A percentile compares a stretch with the other conserved stretches of the same genome.
These are phyloP conservation scores for Codiaeum variegatum DNA, from an alignment of 441 rosid species.

Conservation along the genomic window DNA sequence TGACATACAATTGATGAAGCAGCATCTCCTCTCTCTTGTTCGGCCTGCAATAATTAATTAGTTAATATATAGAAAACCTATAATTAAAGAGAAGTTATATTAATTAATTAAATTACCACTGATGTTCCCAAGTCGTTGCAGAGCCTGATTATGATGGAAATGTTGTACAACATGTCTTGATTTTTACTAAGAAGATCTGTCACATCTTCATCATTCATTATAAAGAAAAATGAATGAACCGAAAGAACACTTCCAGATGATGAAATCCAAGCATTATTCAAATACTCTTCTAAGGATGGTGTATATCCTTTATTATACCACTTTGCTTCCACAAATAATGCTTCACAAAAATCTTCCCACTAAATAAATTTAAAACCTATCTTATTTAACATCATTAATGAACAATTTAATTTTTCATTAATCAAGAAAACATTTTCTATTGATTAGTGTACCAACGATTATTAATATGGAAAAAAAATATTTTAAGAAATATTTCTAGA, in stretches of 20 bases:
- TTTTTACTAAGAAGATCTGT: slow-evolving; percentile 6
- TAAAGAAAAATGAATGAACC: slow-evolving; percentile 28
- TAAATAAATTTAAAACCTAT: slow-evolving; percentile 2
- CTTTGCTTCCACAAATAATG: slow-evolving; percentile 42
- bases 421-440: no score
- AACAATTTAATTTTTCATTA: no score
- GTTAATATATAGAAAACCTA: not conserved
- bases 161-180: slow-evolving; percentile 30
- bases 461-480: no score
- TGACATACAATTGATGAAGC: slow-evolving; percentile 39
- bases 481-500: no score
- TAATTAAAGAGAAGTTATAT: not conserved
- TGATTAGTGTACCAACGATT: no score
- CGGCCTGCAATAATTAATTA: slow-evolving; percentile 26
- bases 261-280: slow-evolving; percentile 39
- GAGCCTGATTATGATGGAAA: slow-evolving; percentile 39
- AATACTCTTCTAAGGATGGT: slow-evolving; percentile 39
- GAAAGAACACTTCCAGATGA: slow-evolving; percentile 38
- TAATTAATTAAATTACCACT: slow-evolving; percentile 23
- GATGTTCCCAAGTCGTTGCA: slow-evolving; percentile 53
- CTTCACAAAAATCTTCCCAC: slow-evolving; percentile 49
- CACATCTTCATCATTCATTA: slow-evolving; percentile 18
- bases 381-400: not conserved
- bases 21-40: slow-evolving; percentile 48
- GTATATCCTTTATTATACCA: slow-evolving; percentile 32